Conservation (phyloP, 805 yeast genomes). For the Sungouiozyma ichnusensis region DNA sequence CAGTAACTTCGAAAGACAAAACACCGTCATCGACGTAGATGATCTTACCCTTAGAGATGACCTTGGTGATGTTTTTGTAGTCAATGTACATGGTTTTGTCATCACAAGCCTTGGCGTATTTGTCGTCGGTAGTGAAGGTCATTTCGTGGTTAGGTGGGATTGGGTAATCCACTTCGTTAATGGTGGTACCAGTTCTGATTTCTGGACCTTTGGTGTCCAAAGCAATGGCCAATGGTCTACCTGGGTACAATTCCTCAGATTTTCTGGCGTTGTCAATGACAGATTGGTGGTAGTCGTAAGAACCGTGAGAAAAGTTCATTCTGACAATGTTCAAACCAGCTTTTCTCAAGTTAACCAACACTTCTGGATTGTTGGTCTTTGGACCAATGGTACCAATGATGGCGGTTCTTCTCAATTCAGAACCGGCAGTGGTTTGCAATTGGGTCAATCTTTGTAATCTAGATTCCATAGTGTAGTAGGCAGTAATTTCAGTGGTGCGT, state of each 20-base stretch:
- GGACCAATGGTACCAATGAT: constrained; percentile 99
- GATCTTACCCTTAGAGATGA: constrained; percentile 75
- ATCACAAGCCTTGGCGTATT: constrained; percentile 60
- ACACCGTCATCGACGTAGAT: constrained; percentile 98
- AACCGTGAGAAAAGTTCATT: constrained; percentile 98
- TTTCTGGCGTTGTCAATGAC: constrained; percentile 94
- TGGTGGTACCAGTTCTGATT: constrained; percentile 96
- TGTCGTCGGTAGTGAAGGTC: constrained; percentile 86
- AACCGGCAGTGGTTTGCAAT: constrained; percentile 70
- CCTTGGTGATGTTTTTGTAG: constrained; percentile 94
- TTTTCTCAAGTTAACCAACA: constrained; percentile 77
- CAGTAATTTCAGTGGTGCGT: constrained; percentile 1
- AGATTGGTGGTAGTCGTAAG: constrained; percentile 93
- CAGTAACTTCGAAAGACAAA: constrained; percentile 82
- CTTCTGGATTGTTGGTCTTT: constrained; percentile 84
- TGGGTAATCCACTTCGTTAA: constrained; percentile 69
- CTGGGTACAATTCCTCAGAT: constrained; percentile 81
- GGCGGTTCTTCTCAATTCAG: constrained; percentile 82
- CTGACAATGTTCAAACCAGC: constrained; percentile 97
- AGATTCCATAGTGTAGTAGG: constrained; percentile 24
- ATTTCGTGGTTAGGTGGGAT: constrained; percentile 79
- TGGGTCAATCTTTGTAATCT: constrained; percentile 74
- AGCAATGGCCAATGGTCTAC: constrained; percentile 97
- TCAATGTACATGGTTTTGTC: constrained; percentile 81
- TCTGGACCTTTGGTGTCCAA: constrained; percentile 99